Base-by-base conservation (phyloP, 2,329 filamentous ascomycete species). In the Zymoseptoria passerinii region DNA sequence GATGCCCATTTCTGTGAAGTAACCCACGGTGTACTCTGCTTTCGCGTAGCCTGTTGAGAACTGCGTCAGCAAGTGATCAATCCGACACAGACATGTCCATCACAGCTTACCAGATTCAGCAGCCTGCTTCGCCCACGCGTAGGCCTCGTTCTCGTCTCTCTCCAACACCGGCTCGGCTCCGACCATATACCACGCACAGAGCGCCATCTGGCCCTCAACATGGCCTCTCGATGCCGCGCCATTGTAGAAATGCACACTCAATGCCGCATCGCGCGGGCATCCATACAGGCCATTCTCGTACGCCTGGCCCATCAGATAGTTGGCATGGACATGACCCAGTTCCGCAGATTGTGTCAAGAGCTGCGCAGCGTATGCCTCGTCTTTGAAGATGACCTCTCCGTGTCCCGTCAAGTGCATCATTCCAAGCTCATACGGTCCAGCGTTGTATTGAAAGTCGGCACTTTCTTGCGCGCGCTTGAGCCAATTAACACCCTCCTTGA, bases 1-100 rank as follows among this genome's bases (percentile, higher is more conserved):
- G 67, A 99, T 96, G 62, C 94, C 94, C 89, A 95, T 96, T 73
- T 99, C 94, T 4, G 92, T 96, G 72, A 99, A 99, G 75, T 96
- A 97, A 50, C 91, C 94, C 20, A 96, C 84, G 0, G 94, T 90
- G 68, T 97, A 99, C 72, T 96, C 85, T n/a, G 94, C 94, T 79
- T 80, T 80, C 29, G 76, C 69, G 56, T 75, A 82, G 53, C 84
- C 87, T 89, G 63, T 4, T 44, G 5, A 13, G 13, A 16, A 50
- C 16, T 28, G 28, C 56, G 58, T 63, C 48, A 65, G 65, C 58
- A 52, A 10, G 10, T 44, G 35, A 5, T 16, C 35, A 44, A 13
- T 16, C 35, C 7, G 16, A 44, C 16, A 13, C 3, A 44, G 35
- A 16, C 35, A 44, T 44, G 35, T n/a, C n/a, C 35, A 16, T 16